Base-by-base conservation (phyloP, 176 grass and related monocot species). In the Musa itinerans region DNA sequence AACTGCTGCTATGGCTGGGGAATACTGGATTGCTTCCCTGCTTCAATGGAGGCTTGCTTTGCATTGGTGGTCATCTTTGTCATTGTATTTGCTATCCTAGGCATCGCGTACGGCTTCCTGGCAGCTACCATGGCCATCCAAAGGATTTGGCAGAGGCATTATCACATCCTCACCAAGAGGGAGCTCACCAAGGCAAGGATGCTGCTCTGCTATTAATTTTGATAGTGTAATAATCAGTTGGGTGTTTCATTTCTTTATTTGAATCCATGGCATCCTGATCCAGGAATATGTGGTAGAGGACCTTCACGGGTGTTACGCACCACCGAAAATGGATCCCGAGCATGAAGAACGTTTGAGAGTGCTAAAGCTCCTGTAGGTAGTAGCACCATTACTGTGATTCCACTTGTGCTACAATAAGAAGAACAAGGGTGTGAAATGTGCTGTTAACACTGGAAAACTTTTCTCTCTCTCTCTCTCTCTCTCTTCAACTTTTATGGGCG, bases 1-100 rank as follows among this genome's bases (percentile, higher is more conserved):
- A 93, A 98, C 84, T 99, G 95, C 83, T 93, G 90, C 86, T 93
- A 93, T 76, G 95, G 95, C 11, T 99, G 90, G 95, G 95, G 95
- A 65, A 89, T 99, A 64, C 67, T 99, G 24, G 95, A 99, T 69
- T 99, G 90, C 71, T 86, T 94, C 59, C 90, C 95, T 63, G 90
- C 95, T 78, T 99, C 95, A 13, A 73, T 94, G 54, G 95, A 99
- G 82, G 95, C 95, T 14, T 93, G 95, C 69, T 99, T 99, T 83
- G 95, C 86, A 17, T 80, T 99, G 59, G 90, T 94, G 10, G 77
- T 99, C 54, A 83, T 99, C 76, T 99, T 99, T 67, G 80, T 99
- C 2, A 82, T 99, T 2, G 74, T 94, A 12, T 99, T 99, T 15
- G 95, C 88, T 13, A 92, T 99, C 79, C 88, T 99, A 0, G 95